These are phyloP conservation scores for Aspergillus jensenii DNA, from an alignment of 2,329 filamentous ascomycete species.

Conservation along the genomic window DNA sequence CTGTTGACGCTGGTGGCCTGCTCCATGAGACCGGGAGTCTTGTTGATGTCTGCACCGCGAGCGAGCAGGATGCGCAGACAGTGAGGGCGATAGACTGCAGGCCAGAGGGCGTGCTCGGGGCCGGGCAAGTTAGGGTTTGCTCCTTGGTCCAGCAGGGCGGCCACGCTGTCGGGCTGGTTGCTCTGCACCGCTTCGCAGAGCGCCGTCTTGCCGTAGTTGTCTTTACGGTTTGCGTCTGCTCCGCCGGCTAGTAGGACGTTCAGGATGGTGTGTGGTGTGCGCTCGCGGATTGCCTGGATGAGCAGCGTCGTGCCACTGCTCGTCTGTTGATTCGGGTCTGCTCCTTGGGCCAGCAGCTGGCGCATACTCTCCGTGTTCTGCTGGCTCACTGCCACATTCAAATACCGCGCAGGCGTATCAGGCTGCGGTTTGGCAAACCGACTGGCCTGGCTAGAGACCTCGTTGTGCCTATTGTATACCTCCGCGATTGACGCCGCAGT, in stretches of 20 bases:
- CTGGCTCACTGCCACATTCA: slow-evolving; percentile 43
- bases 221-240: slow-evolving; percentile 60
- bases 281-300: slow-evolving; percentile 60
- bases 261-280: slow-evolving; percentile 54
- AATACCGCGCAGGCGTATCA: no score
- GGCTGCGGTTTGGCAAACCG: no score
- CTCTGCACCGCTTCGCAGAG: slow-evolving; percentile 62
- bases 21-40: slow-evolving; percentile 64
- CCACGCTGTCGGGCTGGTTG: slow-evolving; percentile 58
- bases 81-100: slow-evolving; percentile 58
- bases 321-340: slow-evolving; percentile 52
- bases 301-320: slow-evolving; percentile 60
- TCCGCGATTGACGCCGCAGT: not conserved
- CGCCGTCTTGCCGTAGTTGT: slow-evolving; percentile 61
- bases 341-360: slow-evolving; percentile 44
- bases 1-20: slow-evolving; percentile 64
- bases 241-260: slow-evolving; percentile 63
- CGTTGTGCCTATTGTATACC: not conserved
- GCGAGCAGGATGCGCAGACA: slow-evolving; percentile 60
- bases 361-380: slow-evolving; percentile 56
- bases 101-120: slow-evolving; percentile 69
- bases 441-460: no score
- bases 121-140: slow-evolving; percentile 69
- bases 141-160: slow-evolving; percentile 54
- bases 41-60: slow-evolving; percentile 61